A percentile compares a stretch with the other conserved stretches of the same genome.
phyloP scores from a whole-genome alignment of 106 monocot species.

The Chionographis japonica region DNA sequence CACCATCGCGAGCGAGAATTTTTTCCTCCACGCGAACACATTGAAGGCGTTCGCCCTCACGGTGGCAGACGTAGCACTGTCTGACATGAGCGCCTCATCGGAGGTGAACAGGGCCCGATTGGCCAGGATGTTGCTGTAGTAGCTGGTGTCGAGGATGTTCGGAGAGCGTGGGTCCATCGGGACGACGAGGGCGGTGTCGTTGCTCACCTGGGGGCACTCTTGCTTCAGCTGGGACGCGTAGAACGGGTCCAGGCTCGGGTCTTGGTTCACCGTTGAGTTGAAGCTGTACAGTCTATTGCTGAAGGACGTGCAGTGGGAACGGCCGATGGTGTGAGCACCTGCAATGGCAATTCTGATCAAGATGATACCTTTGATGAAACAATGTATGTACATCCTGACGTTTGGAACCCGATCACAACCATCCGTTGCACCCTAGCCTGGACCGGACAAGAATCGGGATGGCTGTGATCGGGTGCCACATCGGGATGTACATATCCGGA shows the following conservation, averaged over 20 bases:
- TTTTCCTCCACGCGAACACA: conserved; percentile 14
- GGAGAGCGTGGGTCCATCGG: conserved; percentile 38
- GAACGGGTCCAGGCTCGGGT: conserved; percentile 34
- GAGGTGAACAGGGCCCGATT: conserved; percentile 45
- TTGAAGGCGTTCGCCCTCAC: conserved; percentile 19
- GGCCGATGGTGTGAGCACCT: conserved; percentile 51
- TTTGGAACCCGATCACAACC: no score
- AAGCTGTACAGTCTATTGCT: conserved; percentile 41
- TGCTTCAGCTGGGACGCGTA: conserved; percentile 36
- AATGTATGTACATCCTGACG: no score
- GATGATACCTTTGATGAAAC: no score
- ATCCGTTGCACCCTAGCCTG: no score
- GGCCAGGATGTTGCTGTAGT: conserved; percentile 27
- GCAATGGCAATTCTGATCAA: not conserved
- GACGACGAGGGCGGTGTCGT: conserved; percentile 12
- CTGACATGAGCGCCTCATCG: conserved; percentile 40
- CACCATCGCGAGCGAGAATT: conserved; percentile 50
- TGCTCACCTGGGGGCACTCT: conserved; percentile 28
- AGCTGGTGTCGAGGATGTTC: conserved; percentile 23
- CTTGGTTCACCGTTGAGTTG: conserved; percentile 23
- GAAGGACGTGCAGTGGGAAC: conserved; percentile 47
- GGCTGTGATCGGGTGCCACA: no score
- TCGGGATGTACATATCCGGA: no score
- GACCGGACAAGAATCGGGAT: no score
- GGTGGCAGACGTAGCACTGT: conserved; percentile 2